Percentiles rank a stretch among this genome's conserved stretches.
phyloP scores from a whole-genome alignment of 2,329 filamentous ascomycete genomes.

The Ascochyta lentis region DNA sequence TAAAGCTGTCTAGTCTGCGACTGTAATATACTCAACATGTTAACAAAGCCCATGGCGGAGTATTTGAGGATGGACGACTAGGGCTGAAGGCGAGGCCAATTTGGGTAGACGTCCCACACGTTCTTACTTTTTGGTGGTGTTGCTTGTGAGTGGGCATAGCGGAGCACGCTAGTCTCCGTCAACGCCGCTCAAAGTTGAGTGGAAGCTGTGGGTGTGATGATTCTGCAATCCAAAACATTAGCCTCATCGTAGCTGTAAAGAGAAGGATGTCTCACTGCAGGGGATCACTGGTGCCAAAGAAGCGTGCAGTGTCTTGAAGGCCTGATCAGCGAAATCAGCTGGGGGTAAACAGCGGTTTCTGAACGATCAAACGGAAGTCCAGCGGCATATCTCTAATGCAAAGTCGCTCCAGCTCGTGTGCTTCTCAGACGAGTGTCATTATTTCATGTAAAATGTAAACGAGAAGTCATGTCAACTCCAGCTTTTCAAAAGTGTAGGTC shows the following conservation, averaged over 20 bases:
- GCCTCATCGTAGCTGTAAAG: not conserved
- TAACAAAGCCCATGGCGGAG: not conserved
- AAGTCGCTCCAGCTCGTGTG: not conserved
- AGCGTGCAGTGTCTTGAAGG: not conserved
- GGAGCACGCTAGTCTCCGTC: slow-evolving; percentile 13
- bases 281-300: not conserved
- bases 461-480: too few relatives aligned
- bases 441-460: not conserved
- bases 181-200: slow-evolving; percentile 9
- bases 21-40: not conserved
- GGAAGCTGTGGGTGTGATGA: not conserved
- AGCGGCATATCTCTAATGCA: not conserved
- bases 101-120: slow-evolving; percentile 27
- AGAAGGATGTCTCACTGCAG: not conserved
- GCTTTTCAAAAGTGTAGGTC: too few relatives aligned
- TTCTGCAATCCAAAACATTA: not conserved
- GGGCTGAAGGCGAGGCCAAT: not conserved
- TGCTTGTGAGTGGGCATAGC: slow-evolving; percentile 21
- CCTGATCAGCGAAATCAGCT: not conserved
- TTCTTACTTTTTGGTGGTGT: slow-evolving; percentile 22
- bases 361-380: not conserved
- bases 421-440: too few relatives aligned
- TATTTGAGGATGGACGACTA: not conserved
- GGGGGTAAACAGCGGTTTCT: not conserved
- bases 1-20: slow-evolving; percentile 17